Base-by-base conservation (phyloP, 352 stramenopile species). In the Pythium phragmitis region DNA sequence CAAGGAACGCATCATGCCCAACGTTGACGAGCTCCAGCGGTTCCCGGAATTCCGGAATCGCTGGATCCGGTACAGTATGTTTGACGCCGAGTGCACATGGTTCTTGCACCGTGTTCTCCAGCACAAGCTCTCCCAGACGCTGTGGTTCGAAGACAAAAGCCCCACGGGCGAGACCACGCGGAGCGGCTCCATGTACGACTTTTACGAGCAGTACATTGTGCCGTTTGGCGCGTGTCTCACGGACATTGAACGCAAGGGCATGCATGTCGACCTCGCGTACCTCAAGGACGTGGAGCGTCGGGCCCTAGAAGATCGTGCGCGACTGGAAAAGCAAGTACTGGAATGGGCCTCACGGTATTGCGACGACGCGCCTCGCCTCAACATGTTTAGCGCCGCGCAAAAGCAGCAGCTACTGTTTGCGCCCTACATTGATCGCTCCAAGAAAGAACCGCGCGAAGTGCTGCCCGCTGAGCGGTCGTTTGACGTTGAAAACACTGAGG, bases 221-320 rank as follows among this genome's bases (percentile, higher is more conserved):
- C 88, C 93, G n/a, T 99, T 99, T 73, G 98, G 96, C 26, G 88
- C 99, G 66, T 93, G 98, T 28, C 82, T 99, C 5, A 99, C 97
- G 7, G 97, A 99, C 73, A 99, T 99, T 70, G 98, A 99, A 79
- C 79, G 94, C 56, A 92, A 94, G 46, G 93, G 93, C 16, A 97
- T 98, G 74, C 77, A 94, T 58, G 87, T 98, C 49, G 80, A 96
- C 72, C 42, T 82, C 12, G 79, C 87, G 30, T 98, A 99, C 74
- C 83, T 99, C 2, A 82, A 85, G 1, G 70, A 82, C 11, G 92
- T 99, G 1, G 94, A 99, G 69, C 72, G 82, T 13, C 73, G 95
- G 67, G 97, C 97, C 7, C 67, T 94, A 52, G 76, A 92, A 57
- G 96, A 99, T 70, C 85, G 94, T 51, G 74, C 80, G 17, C 61